Percentiles rank a stretch among this genome's conserved stretches.
Conservation (phyloP, 176 grass and related monocot genomes). For the Zea luxurians region DNA sequence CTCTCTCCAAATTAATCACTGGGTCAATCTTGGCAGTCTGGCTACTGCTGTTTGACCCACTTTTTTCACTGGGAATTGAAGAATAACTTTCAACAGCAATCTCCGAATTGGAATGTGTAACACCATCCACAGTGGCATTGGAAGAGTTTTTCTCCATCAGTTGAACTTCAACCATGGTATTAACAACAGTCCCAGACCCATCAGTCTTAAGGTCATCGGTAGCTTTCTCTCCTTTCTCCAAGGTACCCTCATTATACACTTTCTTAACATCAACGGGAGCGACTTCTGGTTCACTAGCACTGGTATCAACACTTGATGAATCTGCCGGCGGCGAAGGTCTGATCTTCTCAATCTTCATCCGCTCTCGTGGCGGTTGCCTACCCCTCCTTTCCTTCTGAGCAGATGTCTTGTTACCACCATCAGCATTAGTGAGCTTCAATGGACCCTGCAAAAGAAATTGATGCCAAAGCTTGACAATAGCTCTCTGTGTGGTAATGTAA, state of each 20-base stretch:
- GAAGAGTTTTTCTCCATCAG: constrained; percentile 31
- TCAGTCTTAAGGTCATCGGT: constrained; percentile 38
- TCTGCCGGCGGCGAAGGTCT: constrained; percentile 40
- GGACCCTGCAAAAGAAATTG: constrained; percentile 46
- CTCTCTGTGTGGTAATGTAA: neutral
- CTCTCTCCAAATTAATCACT: constrained; percentile 49
- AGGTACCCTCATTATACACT: constrained; percentile 31
- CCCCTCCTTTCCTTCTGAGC: constrained; percentile 58
- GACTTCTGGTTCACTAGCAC: constrained; percentile 46
- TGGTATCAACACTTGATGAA: constrained; percentile 46
- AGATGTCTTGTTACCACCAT: constrained; percentile 39
- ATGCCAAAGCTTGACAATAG: constrained; percentile 23
- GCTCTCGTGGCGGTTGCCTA: constrained; percentile 44
- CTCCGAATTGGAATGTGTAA: constrained; percentile 34
- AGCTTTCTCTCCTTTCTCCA: constrained; percentile 39
- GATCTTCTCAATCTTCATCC: constrained; percentile 58
- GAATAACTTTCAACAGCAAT: constrained; percentile 39
- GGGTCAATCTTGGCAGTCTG: constrained; percentile 46
- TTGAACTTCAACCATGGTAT: constrained; percentile 44
- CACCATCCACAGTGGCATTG: constrained; percentile 42
- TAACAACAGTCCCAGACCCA: constrained; percentile 26
- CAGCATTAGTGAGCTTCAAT: constrained; percentile 52
- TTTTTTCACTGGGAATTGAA: constrained; percentile 41
- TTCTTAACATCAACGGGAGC: constrained; percentile 42
- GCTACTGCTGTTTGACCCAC: constrained; percentile 32